These are phyloP conservation scores for Medicago ruthenica DNA, from an alignment of 306 rosid genomes.

Conservation along the genomic window DNA sequence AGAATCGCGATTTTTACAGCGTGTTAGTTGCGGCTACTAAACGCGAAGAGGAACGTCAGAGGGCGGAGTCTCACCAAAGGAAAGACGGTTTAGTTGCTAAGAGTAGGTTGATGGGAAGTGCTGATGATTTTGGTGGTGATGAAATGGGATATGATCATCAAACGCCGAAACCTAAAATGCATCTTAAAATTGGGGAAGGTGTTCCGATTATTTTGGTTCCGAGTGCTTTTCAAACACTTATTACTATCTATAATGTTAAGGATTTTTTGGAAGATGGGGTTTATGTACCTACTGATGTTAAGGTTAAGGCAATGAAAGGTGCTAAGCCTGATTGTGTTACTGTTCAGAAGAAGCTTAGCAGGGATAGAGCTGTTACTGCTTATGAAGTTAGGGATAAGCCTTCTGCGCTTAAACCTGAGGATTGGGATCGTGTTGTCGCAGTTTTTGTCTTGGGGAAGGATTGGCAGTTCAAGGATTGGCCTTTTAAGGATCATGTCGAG, in stretches of 20 bases:
- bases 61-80: conserved; percentile 88
- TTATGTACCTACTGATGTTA: conserved; percentile 84
- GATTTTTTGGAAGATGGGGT: conserved; percentile 96
- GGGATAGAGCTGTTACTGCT: conserved; percentile 95
- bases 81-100: conserved; percentile 95
- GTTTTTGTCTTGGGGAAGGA: conserved; percentile 97
- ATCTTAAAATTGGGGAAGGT: conserved; percentile 83
- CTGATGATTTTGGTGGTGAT: conserved; percentile 78
- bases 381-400: conserved; percentile 99
- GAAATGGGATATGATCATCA: conserved; percentile 68
- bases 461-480: conserved; percentile 74
- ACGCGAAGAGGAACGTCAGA: conserved; percentile 93
- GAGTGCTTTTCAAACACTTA: conserved; percentile 89
- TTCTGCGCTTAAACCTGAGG: conserved; percentile 79
- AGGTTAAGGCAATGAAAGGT: conserved; percentile 95
- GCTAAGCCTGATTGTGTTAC: conserved; percentile 91
- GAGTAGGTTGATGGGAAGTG: conserved; percentile 78
- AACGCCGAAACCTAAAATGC: conserved; percentile 84
- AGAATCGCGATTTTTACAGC: conserved; percentile 75
- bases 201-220: conserved; percentile 94
- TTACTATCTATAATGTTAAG: conserved; percentile 88
- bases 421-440: conserved; percentile 96
- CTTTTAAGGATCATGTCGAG: conserved; percentile 58
- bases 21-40: conserved; percentile 78
- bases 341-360: conserved; percentile 97